Evolutionary conservation across 1,139 yeast species (phyloP), one percentile per base, ranked within the genome.

Genomic region (Candida tetrigidarum): DNA sequence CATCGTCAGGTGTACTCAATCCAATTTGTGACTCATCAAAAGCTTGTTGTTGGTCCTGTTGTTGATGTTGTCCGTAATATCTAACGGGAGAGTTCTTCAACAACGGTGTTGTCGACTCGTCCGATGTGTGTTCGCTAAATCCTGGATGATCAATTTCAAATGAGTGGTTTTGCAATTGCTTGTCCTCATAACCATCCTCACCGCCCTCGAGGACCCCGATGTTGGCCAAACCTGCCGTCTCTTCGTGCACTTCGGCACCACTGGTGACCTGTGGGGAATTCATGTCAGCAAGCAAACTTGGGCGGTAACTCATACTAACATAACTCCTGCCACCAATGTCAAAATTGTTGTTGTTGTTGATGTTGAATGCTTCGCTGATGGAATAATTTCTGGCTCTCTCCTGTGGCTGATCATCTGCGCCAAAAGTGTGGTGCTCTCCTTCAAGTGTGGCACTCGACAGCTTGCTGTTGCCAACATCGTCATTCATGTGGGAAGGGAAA

Each of bases 151-250:
- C 20, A 12, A 12, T 20, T 23, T 9, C 22, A 28, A 39, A 34
- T 37, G 14, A 30, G 20, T 7, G 38, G 30, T 20, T 12, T 32
- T 32, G 7, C 12, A 19, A 22, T 35, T 29, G 15, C 27, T 39
- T 34, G 14, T 39, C 38, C n/a, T 43, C 44, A 11, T 41, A 41
- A n/a, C n/a, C n/a, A n/a, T n/a, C n/a, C 22, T 46, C 53, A 14
- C 39, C 48, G 18, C 46, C 48, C 27, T 72, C 78, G n/a, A 37
- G 71, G 3, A 84, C 86, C 1, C 82, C 84, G 43, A 84, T 76
- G 28, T 71, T 71, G 11, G 90, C 86, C 50, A 83, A 69, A 44
- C 72, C 80, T 3, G 85, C 87, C 0, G 88, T 78, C 50, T 83
- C 85, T 50, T 81, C 87, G 48, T 85, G 81, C 38, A 84, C 74